phyloP scores from a whole-genome alignment of 176 grass and related monocot genomes.

The Lolium multiflorum region DNA sequence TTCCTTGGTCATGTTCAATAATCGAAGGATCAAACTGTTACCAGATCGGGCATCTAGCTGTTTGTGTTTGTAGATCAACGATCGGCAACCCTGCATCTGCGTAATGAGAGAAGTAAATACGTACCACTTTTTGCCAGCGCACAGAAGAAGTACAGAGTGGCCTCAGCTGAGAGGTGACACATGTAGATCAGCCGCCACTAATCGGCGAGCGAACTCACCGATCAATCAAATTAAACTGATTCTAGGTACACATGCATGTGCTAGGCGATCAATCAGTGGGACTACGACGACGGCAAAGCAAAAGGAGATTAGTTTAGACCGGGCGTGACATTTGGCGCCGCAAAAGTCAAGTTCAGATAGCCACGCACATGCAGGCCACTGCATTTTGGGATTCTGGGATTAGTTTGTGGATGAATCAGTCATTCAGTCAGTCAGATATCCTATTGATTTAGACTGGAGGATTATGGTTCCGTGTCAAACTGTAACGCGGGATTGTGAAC shows the following conservation, averaged over 20 bases:
- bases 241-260: constrained; percentile 19
- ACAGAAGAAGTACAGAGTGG: neutral
- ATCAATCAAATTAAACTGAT: neutral
- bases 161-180: neutral
- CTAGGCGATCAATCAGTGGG: neutral
- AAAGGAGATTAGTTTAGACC: neutral
- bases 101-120: neutral
- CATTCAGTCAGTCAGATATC: neutral
- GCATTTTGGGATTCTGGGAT: neutral
- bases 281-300: too few species aligned
- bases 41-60: too few species aligned
- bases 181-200: neutral
- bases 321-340: neutral
- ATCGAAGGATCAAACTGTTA: neutral
- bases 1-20: neutral
- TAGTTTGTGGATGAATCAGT: neutral
- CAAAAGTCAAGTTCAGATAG: constrained; percentile 21
- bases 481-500: neutral
- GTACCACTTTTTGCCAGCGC: neutral
- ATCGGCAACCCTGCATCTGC: neutral
- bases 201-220: neutral
- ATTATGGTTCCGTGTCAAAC: neutral
- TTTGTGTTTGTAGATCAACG: neutral
- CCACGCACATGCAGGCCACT: constrained; percentile 8
- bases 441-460: neutral